These are phyloP conservation scores for Leishmania turanica DNA, from an alignment of 208 protist species.

Conservation along the genomic window DNA sequence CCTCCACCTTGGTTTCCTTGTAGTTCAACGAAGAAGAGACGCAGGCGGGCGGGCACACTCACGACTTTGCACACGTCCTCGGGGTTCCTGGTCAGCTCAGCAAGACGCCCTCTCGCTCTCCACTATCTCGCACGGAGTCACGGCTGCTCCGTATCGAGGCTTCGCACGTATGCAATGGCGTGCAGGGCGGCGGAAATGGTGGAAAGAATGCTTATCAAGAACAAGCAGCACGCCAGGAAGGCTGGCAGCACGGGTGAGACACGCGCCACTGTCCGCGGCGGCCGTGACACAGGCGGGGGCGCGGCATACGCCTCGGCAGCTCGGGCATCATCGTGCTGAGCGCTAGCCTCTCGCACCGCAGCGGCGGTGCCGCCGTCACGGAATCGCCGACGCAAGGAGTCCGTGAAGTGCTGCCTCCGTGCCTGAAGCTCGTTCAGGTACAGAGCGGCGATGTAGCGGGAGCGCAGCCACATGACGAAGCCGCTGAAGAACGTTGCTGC, in stretches of 20 bases:
- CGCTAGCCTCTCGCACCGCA: background rate
- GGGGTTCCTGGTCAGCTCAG: background rate
- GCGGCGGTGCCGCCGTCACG: background rate
- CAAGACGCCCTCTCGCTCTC: background rate
- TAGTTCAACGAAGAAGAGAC: no score
- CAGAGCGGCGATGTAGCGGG: constrained; percentile 40
- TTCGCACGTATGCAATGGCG: constrained; percentile 25
- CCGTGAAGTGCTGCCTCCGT: constrained; percentile 16
- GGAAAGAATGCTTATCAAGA: constrained; percentile 25
- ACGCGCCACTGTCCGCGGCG: constrained; percentile 41
- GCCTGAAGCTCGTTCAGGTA: constrained; percentile 47
- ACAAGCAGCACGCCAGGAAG: constrained; percentile 38
- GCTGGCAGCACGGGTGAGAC: constrained; percentile 40
- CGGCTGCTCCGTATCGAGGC: background rate
- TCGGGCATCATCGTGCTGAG: background rate
- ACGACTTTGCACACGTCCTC: no score
- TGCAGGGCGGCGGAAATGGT: constrained; percentile 28
- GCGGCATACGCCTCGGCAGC: background rate
- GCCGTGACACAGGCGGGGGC: background rate
- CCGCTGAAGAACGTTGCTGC: constrained; percentile 34
- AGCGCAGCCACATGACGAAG: constrained; percentile 49
- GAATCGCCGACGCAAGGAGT: background rate
- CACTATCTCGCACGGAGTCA: background rate
- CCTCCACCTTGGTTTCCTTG: no score
- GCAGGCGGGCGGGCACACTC: no score